Evolutionary conservation across 2,329 filamentous ascomycete genomes (phyloP).

Genomic region (Sphaceloma murrayae): DNA sequence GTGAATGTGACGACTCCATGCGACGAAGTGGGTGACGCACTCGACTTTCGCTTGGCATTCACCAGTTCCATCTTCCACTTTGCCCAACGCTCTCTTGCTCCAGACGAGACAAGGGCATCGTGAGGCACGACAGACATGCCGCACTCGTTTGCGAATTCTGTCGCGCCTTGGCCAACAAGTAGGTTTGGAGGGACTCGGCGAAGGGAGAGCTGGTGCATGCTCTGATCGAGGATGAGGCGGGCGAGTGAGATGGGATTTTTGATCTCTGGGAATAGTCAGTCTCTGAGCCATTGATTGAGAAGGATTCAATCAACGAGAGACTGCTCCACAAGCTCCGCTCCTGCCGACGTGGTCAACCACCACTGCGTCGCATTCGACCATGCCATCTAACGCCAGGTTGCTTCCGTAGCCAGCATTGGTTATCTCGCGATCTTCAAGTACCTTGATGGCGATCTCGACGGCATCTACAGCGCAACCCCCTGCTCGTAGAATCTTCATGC

Average conservation of each 20-base stretch:
- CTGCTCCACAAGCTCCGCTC: conserved; percentile 87
- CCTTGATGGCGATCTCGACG: conserved; percentile 76
- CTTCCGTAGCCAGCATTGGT: conserved; percentile 96
- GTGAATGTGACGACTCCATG: too few species aligned
- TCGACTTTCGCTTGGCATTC: conserved; percentile 45
- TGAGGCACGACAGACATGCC: conserved; percentile 65
- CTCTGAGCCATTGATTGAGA: neutral
- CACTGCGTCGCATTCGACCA: conserved; percentile 89
- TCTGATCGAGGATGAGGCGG: conserved; percentile 68
- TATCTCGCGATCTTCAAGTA: conserved; percentile 87
- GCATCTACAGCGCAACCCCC: conserved; percentile 79
- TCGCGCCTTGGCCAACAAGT: conserved; percentile 75
- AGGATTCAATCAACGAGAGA: conserved; percentile 60
- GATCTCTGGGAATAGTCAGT: conserved; percentile 52
- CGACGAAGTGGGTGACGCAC: conserved; percentile 23
- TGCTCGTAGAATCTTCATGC: conserved; percentile 68
- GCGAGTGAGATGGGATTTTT: conserved; percentile 88
- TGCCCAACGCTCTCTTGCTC: conserved; percentile 66
- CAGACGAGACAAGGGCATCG: conserved; percentile 68
- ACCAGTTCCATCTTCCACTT: conserved; percentile 67
- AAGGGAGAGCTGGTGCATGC: conserved; percentile 67
- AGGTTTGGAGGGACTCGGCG: conserved; percentile 87
- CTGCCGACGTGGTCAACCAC: conserved; percentile 84
- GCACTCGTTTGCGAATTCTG: conserved; percentile 72
- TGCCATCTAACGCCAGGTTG: conserved; percentile 81